Conservation (phyloP, 352 stramenopile species). For the Phytophthora colocasiae region DNA sequence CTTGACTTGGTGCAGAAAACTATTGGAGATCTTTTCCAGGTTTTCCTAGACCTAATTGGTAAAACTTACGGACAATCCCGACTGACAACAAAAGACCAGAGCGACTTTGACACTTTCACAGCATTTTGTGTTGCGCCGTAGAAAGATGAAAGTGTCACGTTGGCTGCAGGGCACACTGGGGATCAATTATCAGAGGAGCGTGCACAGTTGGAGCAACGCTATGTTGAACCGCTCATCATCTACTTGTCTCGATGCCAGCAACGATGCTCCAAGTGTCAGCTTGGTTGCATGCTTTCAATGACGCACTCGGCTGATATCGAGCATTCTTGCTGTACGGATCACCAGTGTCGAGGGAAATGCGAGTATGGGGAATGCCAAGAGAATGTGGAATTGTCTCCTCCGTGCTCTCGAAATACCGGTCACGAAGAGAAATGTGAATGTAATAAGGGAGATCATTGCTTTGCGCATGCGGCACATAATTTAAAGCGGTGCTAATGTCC, state of each 20-base stretch:
- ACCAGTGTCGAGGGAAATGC: conserved; percentile 49
- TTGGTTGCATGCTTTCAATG: conserved; percentile 63
- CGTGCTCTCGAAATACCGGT: conserved; percentile 50
- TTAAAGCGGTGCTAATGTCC: no score
- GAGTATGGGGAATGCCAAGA: conserved; percentile 42
- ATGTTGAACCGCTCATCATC: conserved; percentile 3
- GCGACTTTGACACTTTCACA: conserved; percentile 33
- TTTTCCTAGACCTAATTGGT: conserved; percentile 3
- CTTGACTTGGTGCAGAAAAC: conserved; percentile 8
- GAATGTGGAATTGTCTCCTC: conserved; percentile 1
- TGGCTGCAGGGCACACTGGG: conserved; percentile 23
- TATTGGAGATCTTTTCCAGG: conserved; percentile 6
- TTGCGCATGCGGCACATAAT: no score
- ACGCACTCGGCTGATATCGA: conserved; percentile 31
- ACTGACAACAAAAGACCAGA: conserved; percentile 20
- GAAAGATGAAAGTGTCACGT: conserved; percentile 25
- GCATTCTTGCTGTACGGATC: conserved; percentile 57
- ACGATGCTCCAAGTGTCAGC: conserved; percentile 46
- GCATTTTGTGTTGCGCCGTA: conserved; percentile 38
- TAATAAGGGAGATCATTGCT: conserved; percentile 47
- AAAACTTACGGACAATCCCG: conserved; percentile 9
- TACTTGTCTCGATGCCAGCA: conserved; percentile 57
- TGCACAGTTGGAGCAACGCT: conserved; percentile 17
- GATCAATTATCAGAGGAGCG: conserved; percentile 26
- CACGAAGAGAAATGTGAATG: conserved; percentile 73